phyloP scores from a whole-genome alignment of 2,329 filamentous ascomycete species.

The Calonectria crousiana region DNA sequence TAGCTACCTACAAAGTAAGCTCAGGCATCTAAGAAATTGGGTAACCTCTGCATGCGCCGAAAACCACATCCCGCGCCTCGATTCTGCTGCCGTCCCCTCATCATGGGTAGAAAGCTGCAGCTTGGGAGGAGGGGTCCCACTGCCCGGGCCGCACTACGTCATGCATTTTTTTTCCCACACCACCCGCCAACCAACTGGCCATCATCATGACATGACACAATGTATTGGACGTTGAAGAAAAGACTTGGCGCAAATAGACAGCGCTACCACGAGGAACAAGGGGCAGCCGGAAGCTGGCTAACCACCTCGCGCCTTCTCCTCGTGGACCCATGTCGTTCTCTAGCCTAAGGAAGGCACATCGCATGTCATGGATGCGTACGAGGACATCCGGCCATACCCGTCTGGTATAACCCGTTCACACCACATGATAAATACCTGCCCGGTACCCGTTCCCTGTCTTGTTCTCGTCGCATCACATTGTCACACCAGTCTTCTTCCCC shows the following conservation, averaged over 20 bases:
- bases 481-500: conserved; percentile 18
- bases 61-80: not conserved
- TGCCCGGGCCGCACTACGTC: conserved; percentile 41
- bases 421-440: conserved; percentile 25
- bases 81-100: not conserved
- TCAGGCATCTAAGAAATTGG: not conserved
- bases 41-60: not conserved
- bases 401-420: conserved; percentile 14
- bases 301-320: not conserved
- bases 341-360: not conserved
- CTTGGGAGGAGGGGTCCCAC: conserved; percentile 21
- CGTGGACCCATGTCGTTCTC: conserved; percentile 12
- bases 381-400: conserved; percentile 11
- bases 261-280: conserved; percentile 1
- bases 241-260: not conserved
- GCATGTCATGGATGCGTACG: not conserved
- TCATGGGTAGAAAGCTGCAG: not conserved
- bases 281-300: not conserved
- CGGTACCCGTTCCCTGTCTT: conserved; percentile 10
- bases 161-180: conserved; percentile 42
- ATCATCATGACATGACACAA: conserved; percentile 33
- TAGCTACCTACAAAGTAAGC: not conserved
- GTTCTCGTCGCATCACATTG: not conserved
- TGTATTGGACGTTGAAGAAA: not conserved
- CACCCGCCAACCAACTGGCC: conserved; percentile 26